phyloP scores from a whole-genome alignment of 306 rosid genomes.

The Canavalia ensiformis region DNA sequence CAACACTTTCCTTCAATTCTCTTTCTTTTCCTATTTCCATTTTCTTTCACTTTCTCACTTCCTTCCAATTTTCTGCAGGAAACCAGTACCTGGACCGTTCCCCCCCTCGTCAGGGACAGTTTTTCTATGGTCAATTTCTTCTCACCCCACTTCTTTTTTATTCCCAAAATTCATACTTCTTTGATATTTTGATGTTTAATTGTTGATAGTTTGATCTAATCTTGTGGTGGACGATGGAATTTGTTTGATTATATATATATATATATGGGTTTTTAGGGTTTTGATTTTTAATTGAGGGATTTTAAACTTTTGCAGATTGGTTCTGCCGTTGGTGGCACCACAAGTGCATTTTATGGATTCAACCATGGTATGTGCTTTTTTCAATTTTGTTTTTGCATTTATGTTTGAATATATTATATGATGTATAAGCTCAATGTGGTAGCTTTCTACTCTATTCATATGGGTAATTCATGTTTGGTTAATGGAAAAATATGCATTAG shows the following conservation, averaged over 20 bases:
- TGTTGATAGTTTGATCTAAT: slow-evolving; percentile 32
- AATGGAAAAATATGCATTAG: neutral
- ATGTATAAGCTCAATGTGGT: slow-evolving; percentile 26
- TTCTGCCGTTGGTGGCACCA: slow-evolving; percentile 91
- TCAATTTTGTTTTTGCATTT: neutral
- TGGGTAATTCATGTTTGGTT: slow-evolving; percentile 19
- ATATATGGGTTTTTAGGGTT: neutral
- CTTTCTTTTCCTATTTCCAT: neutral
- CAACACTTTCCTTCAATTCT: neutral
- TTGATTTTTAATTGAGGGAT: neutral
- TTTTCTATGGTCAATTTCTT: slow-evolving; percentile 76
- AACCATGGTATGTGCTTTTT: slow-evolving; percentile 68
- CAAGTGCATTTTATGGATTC: slow-evolving; percentile 97
- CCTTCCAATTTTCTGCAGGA: slow-evolving; percentile 57
- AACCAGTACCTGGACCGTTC: slow-evolving; percentile 78
- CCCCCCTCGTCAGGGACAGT: slow-evolving; percentile 81
- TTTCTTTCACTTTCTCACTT: neutral
- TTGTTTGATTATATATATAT: neutral
- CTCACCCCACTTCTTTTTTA: slow-evolving; percentile 22
- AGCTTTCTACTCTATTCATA: slow-evolving; percentile 8
- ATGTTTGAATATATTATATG: slow-evolving; percentile 1
- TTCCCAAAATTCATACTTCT: slow-evolving; percentile 39
- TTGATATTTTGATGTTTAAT: slow-evolving; percentile 11
- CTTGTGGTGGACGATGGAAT: neutral
- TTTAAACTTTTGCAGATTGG: slow-evolving; percentile 69